These are phyloP conservation scores for Blastobotrys apis DNA, from an alignment of 1,139 yeast genomes.

Conservation along the genomic window DNA sequence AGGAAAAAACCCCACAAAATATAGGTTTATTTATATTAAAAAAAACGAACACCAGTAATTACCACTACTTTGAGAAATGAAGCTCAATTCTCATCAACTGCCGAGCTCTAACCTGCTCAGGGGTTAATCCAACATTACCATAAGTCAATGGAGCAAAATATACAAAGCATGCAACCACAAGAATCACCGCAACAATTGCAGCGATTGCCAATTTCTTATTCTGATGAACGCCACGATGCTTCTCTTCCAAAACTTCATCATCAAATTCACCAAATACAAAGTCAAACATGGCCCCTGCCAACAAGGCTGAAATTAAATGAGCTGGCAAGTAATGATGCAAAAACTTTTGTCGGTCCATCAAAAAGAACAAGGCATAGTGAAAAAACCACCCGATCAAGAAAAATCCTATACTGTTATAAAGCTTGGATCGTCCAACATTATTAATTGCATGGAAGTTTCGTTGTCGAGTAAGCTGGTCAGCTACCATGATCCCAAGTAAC, in stretches of 20 bases:
- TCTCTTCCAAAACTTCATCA: slow-evolving; percentile 24
- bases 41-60: too few relatives aligned
- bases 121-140: slow-evolving; percentile 63
- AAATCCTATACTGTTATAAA: slow-evolving; percentile 80
- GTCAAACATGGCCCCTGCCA: slow-evolving; percentile 80
- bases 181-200: slow-evolving; percentile 42
- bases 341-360: slow-evolving; percentile 93
- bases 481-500: slow-evolving; percentile 57
- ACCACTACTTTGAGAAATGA: slow-evolving; percentile 67
- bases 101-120: slow-evolving; percentile 64
- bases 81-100: slow-evolving; percentile 79
- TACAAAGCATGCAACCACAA: slow-evolving; percentile 59
- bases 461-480: slow-evolving; percentile 75
- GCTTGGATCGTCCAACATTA: slow-evolving; percentile 60
- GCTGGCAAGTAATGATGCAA: slow-evolving; percentile 98
- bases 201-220: slow-evolving; percentile 34
- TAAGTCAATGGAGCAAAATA: slow-evolving; percentile 83
- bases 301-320: slow-evolving; percentile 80
- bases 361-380: slow-evolving; percentile 64
- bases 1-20: too few relatives aligned
- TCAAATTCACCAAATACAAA: slow-evolving; percentile 60
- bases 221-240: slow-evolving; percentile 17
- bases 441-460: slow-evolving; percentile 60
- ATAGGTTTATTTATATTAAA: too few relatives aligned
- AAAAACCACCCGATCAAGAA: slow-evolving; percentile 92